Evolutionary conservation across 176 grass and related monocot genomes (phyloP).

Genomic region (Phoenix roebelenii): DNA sequence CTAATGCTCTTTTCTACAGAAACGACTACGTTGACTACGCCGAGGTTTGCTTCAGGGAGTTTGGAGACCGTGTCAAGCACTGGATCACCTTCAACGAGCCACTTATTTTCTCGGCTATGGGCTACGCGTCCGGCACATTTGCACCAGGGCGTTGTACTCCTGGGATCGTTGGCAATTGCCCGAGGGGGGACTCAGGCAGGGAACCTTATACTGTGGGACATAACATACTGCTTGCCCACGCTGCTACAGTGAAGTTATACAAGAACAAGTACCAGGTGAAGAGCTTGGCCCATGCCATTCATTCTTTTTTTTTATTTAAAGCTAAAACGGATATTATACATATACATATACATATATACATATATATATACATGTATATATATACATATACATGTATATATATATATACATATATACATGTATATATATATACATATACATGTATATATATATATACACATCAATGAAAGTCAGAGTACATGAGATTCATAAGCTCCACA

Average conservation of each 20-base stretch:
- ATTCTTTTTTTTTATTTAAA: no score
- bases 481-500: no score
- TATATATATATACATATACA: no score
- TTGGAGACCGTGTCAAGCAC: slow-evolving; percentile 49
- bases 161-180: slow-evolving; percentile 4
- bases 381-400: no score
- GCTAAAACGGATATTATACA: no score
- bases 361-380: no score
- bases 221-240: slow-evolving; percentile 26
- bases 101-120: slow-evolving; percentile 17
- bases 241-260: slow-evolving; percentile 18
- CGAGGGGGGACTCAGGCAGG: not conserved
- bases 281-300: not conserved
- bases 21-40: slow-evolving; percentile 34
- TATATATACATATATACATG: no score
- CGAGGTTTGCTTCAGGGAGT: slow-evolving; percentile 43
- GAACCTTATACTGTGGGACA: slow-evolving; percentile 24
- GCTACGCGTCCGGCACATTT: slow-evolving; percentile 15
- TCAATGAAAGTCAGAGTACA: no score
- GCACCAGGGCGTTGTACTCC: slow-evolving; percentile 46
- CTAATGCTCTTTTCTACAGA: slow-evolving; percentile 7
- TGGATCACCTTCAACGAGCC: slow-evolving; percentile 68
- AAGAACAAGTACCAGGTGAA: slow-evolving; percentile 27
- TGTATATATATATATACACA: no score
- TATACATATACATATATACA: no score